Conservation (phyloP, 1,284 basidiomycete genomes). For the Laetiporus sulphureus region DNA sequence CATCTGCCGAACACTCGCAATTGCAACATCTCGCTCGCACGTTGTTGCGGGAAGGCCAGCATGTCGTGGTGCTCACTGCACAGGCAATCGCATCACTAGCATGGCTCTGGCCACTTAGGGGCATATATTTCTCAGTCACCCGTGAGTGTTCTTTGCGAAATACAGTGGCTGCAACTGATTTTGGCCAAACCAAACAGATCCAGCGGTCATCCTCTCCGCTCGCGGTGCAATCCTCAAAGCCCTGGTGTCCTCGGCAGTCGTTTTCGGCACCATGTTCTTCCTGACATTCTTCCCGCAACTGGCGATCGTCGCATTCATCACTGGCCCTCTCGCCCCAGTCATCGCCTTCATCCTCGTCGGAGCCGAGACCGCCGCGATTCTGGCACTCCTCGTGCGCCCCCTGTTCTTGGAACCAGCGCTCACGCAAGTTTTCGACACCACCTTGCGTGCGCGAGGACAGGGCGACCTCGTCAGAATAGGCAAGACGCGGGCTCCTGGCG, state of each 20-base stretch:
- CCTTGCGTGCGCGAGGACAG: conserved; percentile 30
- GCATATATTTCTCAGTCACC: conserved; percentile 19
- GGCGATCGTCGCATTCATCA: conserved; percentile 55
- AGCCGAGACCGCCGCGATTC: conserved; percentile 31
- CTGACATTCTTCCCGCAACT: conserved; percentile 69
- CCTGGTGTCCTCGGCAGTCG: conserved; percentile 31
- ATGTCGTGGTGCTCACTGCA: conserved; percentile 12
- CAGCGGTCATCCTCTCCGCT: conserved; percentile 29
- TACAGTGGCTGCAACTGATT: too few species aligned
- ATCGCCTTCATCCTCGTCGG: conserved; percentile 30
- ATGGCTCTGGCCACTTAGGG: conserved; percentile 28
- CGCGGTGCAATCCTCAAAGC: conserved; percentile 34
- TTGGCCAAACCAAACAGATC: too few species aligned
- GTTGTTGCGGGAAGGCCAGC: conserved; percentile 16
- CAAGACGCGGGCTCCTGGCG: conserved; percentile 15
- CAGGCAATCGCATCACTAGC: conserved; percentile 21
- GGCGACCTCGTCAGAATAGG: conserved; percentile 29
- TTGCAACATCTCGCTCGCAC: conserved; percentile 6
- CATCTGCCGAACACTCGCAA: conserved; percentile 1
- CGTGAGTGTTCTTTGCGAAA: conserved; percentile 22
- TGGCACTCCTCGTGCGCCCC: conserved; percentile 38
- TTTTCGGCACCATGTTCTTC: conserved; percentile 46
- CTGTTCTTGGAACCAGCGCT: conserved; percentile 42
- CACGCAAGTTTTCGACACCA: conserved; percentile 40
- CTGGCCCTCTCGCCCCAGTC: conserved; percentile 47